These are phyloP conservation scores for Candida nanaspora DNA, from an alignment of 805 yeast species.

Conservation along the genomic window DNA sequence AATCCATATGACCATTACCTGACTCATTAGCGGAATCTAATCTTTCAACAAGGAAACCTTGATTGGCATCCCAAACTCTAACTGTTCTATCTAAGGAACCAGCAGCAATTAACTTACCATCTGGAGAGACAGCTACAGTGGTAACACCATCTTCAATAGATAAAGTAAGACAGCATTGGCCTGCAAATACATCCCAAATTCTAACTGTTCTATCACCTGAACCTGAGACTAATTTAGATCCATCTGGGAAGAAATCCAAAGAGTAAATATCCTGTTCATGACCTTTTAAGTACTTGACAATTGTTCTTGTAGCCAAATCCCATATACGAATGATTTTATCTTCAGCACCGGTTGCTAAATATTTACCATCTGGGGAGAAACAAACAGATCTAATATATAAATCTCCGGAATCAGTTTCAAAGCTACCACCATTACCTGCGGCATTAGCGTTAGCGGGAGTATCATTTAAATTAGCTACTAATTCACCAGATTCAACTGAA, in stretches of 20 bases:
- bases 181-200: slow-evolving; percentile 90
- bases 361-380: slow-evolving; percentile 92
- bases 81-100: slow-evolving; percentile 95
- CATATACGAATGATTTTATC: slow-evolving; percentile 89
- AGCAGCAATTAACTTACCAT: slow-evolving; percentile 90
- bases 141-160: slow-evolving; percentile 97
- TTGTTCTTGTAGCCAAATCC: slow-evolving; percentile 83
- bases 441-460: slow-evolving; percentile 45
- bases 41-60: slow-evolving; percentile 87
- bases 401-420: slow-evolving; percentile 68
- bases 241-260: slow-evolving; percentile 89
- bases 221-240: slow-evolving; percentile 88
- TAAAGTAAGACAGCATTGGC: slow-evolving; percentile 82
- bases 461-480: slow-evolving; percentile 80
- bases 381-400: slow-evolving; percentile 92
- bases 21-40: slow-evolving; percentile 82
- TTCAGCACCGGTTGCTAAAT: slow-evolving; percentile 90
- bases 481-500: slow-evolving; percentile 85
- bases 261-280: slow-evolving; percentile 98
- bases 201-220: slow-evolving; percentile 95
- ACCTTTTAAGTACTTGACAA: slow-evolving; percentile 81
- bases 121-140: slow-evolving; percentile 94
- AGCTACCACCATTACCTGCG: slow-evolving; percentile 26
- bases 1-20: slow-evolving; percentile 92
- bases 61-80: slow-evolving; percentile 92